Evolutionary conservation across 1,284 basidiomycete genomes (phyloP).

Genomic region (Peniophora sp.): DNA sequence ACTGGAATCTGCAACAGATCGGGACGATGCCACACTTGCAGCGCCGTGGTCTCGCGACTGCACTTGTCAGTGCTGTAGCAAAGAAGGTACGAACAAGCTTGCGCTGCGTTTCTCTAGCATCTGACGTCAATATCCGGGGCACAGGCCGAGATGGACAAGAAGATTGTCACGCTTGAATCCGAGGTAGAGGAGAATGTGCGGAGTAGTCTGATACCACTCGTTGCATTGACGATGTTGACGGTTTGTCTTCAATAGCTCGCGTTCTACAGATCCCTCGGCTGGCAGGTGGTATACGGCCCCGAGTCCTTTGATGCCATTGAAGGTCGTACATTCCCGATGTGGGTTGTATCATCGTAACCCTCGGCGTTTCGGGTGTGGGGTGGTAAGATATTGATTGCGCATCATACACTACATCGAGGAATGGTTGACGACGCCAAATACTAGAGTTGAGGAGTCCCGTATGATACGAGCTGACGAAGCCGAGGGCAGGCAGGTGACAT

Average conservation of each 20-base stretch:
- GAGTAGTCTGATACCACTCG: no score
- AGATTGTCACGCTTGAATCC: neutral
- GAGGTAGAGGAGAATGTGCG: neutral
- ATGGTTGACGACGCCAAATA: no score
- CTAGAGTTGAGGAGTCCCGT: no score
- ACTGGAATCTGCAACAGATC: constrained; percentile 15
- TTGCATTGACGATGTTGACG: no score
- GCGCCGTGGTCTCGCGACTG: constrained; percentile 7
- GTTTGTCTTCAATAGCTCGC: no score
- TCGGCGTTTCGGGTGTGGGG: no score
- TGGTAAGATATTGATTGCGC: no score
- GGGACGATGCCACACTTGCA: constrained; percentile 10
- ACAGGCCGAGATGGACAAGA: neutral
- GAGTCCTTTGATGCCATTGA: neutral
- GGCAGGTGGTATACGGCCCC: neutral
- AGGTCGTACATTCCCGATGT: neutral
- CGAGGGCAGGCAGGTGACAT: no score
- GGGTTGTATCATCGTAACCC: neutral
- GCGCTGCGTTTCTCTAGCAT: neutral
- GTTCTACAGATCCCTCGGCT: neutral
- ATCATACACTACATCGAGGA: no score
- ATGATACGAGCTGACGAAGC: no score
- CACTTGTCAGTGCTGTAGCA: constrained; percentile 7
- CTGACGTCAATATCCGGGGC: neutral
- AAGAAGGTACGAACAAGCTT: neutral